A percentile compares a stretch with the other conserved stretches of the same genome.
Conservation (phyloP, 2,329 filamentous ascomycete genomes). For the Colletotrichum trifolii region DNA sequence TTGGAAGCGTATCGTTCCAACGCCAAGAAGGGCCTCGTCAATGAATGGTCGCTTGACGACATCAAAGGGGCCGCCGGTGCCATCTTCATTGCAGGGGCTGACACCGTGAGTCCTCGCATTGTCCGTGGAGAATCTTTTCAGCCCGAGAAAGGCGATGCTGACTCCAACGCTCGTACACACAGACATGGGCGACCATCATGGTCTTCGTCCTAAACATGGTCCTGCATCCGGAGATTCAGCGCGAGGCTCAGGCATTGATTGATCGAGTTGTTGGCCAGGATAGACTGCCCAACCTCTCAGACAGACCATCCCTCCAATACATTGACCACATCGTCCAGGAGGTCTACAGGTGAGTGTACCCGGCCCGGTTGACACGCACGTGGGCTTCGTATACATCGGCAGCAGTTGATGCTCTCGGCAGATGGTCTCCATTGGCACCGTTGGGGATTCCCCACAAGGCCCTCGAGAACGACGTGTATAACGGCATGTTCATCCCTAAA, state of each 20-base stretch:
- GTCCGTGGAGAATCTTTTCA: not conserved
- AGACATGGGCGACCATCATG: slow-evolving; percentile 36
- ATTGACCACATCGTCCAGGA: slow-evolving; percentile 54
- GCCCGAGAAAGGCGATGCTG: slow-evolving; percentile 21
- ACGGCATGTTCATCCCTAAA: slow-evolving; percentile 67
- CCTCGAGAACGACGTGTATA: slow-evolving; percentile 65
- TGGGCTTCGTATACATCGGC: not conserved
- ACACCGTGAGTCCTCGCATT: slow-evolving; percentile 49
- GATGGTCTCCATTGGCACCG: slow-evolving; percentile 58
- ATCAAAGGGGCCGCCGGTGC: slow-evolving; percentile 60
- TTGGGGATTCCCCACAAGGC: slow-evolving; percentile 66
- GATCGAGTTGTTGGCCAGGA: slow-evolving; percentile 58
- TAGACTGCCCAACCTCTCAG: slow-evolving; percentile 58
- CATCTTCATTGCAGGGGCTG: slow-evolving; percentile 59
- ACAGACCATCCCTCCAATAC: slow-evolving; percentile 55
- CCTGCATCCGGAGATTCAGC: slow-evolving; percentile 54
- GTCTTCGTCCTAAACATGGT: slow-evolving; percentile 37
- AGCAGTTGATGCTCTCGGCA: slow-evolving; percentile 39
- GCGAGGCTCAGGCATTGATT: slow-evolving; percentile 56
- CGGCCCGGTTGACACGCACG: not conserved
- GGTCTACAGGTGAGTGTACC: slow-evolving; percentile 39
- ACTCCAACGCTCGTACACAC: slow-evolving; percentile 48
- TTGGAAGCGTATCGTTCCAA: slow-evolving; percentile 31
- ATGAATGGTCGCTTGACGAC: slow-evolving; percentile 47
- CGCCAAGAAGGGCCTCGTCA: slow-evolving; percentile 19